Evolutionary conservation across 352 stramenopile genomes (phyloP).

Genomic region (Phytophthora boehmeriae): DNA sequence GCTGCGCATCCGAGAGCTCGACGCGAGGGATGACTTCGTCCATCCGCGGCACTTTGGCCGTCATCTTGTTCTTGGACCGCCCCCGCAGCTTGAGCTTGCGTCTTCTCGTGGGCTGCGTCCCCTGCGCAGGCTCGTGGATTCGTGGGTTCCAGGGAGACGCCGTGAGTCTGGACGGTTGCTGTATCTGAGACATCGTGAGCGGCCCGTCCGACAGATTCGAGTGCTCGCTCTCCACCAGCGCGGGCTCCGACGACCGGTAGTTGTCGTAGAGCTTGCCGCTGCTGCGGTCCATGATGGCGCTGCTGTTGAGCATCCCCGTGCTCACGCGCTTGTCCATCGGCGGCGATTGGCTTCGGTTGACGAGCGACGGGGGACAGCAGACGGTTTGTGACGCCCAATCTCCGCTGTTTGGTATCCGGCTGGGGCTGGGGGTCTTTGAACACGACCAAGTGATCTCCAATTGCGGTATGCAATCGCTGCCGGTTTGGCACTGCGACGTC

Average conservation of each 20-base stretch:
- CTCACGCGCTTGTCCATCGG: slow-evolving; percentile 25
- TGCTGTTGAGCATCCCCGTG: slow-evolving; percentile 22
- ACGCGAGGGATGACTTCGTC: slow-evolving; percentile 42
- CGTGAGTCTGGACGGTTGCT: slow-evolving; percentile 25
- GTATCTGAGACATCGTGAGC: slow-evolving; percentile 34
- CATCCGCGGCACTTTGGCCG: slow-evolving; percentile 37
- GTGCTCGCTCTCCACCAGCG: slow-evolving; percentile 33
- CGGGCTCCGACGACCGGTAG: slow-evolving; percentile 40
- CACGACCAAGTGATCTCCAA: too few relatives aligned
- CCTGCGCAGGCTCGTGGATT: slow-evolving; percentile 7
- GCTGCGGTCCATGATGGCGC: slow-evolving; percentile 25
- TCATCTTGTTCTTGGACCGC: slow-evolving; percentile 29
- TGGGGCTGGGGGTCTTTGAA: too few relatives aligned
- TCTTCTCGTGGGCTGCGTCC: slow-evolving; percentile 16
- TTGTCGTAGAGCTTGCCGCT: slow-evolving; percentile 22
- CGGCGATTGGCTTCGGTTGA: too few relatives aligned
- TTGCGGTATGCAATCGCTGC: too few relatives aligned
- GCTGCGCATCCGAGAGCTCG: slow-evolving; percentile 32
- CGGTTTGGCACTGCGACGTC: background rate
- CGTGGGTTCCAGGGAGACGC: slow-evolving; percentile 19
- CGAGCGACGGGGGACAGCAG: too few relatives aligned
- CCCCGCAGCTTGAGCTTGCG: slow-evolving; percentile 35
- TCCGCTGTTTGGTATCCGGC: background rate
- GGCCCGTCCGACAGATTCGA: slow-evolving; percentile 31
- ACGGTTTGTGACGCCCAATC: slow-evolving; percentile 2